Base-by-base conservation (phyloP, 176 grass and related monocot species). In the Carex scoparia region DNA sequence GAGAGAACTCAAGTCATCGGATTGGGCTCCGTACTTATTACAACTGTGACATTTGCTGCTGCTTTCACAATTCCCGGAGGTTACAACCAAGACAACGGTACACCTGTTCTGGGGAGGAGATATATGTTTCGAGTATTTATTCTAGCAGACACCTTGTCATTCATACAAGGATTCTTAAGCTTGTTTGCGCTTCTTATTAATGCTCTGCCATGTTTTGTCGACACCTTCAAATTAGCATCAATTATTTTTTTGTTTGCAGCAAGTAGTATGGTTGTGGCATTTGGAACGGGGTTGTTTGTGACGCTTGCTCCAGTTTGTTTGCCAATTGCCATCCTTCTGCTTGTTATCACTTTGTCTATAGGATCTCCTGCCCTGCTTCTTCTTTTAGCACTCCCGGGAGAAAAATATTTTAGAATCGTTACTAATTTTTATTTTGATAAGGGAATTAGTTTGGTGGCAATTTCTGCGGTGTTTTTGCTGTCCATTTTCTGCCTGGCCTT, bases 141-240 rank as follows among this genome's bases (percentile, higher is more conserved):
- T 1, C 1, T 82, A 4, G 79, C 79, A 49, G 30, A 63, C 1
- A 1, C 59, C 3, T 30, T 28, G 16, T n/a, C 79, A 6, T 82
- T 65, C 30, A 12, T 51, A 23, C 38, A 23, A 65, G 33, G n/a
- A 12, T 61, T 66, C 13, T 0, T 28, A 0, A 74, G 42, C 70
- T 10, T 74, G 13, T 4, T 4, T 74, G 0, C 2, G 1, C 15
- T 74, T 7, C 11, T 69, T 16, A 2, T 0, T 1, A 19, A 0
- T 9, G 58, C 58, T 61, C 3, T 38, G 37, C 4, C 19, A 1
- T 1, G 1, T 48, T 4, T 38, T 0, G 9, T 2, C 1, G 0
- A 1, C 0, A 0, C 8, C 1, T 0, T 0, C 1, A 0, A 1
- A 2, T 49, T 49, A 0, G 46, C 46, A 10, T 10, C 0, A 10